Base-by-base conservation (phyloP, 805 yeast species). In the Monosporozyma yasuniensis region DNA sequence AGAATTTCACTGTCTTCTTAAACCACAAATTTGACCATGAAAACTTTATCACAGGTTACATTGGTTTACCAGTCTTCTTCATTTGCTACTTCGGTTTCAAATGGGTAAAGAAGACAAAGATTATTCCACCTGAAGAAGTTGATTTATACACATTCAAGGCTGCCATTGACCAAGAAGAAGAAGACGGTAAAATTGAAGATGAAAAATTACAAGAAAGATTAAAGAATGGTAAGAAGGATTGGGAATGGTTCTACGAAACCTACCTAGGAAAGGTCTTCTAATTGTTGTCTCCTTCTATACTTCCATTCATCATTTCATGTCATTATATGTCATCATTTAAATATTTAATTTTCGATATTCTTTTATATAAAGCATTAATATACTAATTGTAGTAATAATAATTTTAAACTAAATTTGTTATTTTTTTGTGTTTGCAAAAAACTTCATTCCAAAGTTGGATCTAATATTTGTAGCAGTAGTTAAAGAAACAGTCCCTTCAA, bases 41-140 rank as follows among this genome's bases (percentile, higher is more conserved):
- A 65, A 72, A 72, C 18, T 86, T 86, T 61, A 82, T 85, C 60
- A 83, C 91, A 32, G 89, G 90, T 43, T 84, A 85, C 68, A 81
- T 85, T 59, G 85, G 86, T 28, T 74, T 84, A 45, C 67, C 67
- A 5, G 80, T 83, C 10, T 84, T 74, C 57, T 38, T 81, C 34
- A 68, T 78, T 45, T 70, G 76, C 51, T 75, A 70, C 55, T 57
- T 75, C 53, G 87, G 86, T 5, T 81, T 79, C 72, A 83, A 83
- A 69, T n/a, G 81, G 37, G 55, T 69, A 54, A 67, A 66, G 62
- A 80, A 74, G 63, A 72, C 84, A 32, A 73, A 71, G 56, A 51
- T 72, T 27, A 72, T 77, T 48, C 65, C 60, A 39, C 75, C 86
- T 6, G 69, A 67, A 43, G 86, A 82, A 56, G 83, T 78, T 25